phyloP scores from a whole-genome alignment of 208 protist genomes.

The Leishmania tropica region DNA sequence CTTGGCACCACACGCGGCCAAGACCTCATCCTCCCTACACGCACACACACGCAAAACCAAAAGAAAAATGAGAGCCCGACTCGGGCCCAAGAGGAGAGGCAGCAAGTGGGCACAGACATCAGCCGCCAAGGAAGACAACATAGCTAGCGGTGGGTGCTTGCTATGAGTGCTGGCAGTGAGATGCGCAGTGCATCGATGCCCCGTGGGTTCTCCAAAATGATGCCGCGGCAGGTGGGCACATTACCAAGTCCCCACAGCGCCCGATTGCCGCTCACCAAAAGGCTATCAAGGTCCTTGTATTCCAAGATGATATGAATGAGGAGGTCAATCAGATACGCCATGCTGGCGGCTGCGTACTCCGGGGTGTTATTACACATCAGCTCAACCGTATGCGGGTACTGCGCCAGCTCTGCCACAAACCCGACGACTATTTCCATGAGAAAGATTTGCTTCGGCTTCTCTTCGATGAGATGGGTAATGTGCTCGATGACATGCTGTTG shows the following conservation, averaged over 20 bases:
- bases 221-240: conserved; percentile 52
- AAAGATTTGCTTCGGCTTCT: conserved; percentile 70
- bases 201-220: conserved; percentile 75
- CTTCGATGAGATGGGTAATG: conserved; percentile 53
- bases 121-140: not conserved
- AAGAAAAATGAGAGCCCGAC: not conserved
- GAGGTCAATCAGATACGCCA: conserved; percentile 58
- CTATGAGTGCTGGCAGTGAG: conserved; percentile 63
- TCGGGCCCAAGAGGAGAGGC: not conserved
- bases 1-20: not conserved
- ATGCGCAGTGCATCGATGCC: conserved; percentile 65
- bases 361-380: conserved; percentile 11
- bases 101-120: not conserved
- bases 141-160: conserved; percentile 18
- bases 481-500: conserved; percentile 62
- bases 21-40: not conserved
- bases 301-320: conserved; percentile 83
- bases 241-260: conserved; percentile 88
- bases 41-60: not conserved
- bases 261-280: conserved; percentile 74
- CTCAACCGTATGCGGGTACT: conserved; percentile 50
- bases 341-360: conserved; percentile 32
- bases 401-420: conserved; percentile 68
- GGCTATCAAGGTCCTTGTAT: conserved; percentile 68
- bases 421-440: conserved; percentile 82